Conservation (phyloP, 2,329 filamentous ascomycete genomes). For the Cryoendolithus antarcticus region DNA sequence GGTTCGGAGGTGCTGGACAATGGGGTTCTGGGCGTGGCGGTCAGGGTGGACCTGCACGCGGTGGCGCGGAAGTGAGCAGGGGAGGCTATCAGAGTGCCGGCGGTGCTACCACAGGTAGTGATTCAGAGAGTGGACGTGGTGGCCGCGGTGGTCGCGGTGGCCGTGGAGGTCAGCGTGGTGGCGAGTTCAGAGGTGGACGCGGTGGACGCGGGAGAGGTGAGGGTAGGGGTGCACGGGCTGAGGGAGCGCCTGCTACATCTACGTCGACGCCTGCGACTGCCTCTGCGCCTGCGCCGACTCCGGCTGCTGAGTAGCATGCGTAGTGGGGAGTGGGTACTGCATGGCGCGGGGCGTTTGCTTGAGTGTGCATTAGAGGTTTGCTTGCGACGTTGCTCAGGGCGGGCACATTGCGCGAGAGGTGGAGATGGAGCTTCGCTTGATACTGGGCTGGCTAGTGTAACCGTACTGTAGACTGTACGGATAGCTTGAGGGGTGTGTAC, state of each 20-base stretch:
- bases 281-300: neutral
- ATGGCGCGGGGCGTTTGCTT: too few relatives aligned
- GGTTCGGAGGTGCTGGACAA: slow-evolving; percentile 38
- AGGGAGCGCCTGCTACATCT: slow-evolving; percentile 10
- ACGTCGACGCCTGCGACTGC: slow-evolving; percentile 11
- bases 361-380: too few relatives aligned
- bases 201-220: slow-evolving; percentile 17
- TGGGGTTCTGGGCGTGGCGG: slow-evolving; percentile 48
- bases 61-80: slow-evolving; percentile 43
- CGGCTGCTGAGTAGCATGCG: too few relatives aligned
- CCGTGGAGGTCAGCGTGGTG: slow-evolving; percentile 42
- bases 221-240: slow-evolving; percentile 19
- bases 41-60: slow-evolving; percentile 40
- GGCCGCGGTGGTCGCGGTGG: slow-evolving; percentile 35
- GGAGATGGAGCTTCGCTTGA: too few relatives aligned
- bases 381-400: too few relatives aligned
- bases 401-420: too few relatives aligned
- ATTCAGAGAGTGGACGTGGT: slow-evolving; percentile 57
- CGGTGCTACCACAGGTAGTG: slow-evolving; percentile 37
- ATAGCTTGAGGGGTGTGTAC: too few relatives aligned
- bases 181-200: slow-evolving; percentile 34
- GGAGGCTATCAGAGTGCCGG: slow-evolving; percentile 23
- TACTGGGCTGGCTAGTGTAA: too few relatives aligned
- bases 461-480: too few relatives aligned
- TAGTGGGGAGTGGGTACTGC: too few relatives aligned